These are phyloP conservation scores for Raffaelea albimanens DNA, from an alignment of 2,329 filamentous ascomycete species.

Conservation along the genomic window DNA sequence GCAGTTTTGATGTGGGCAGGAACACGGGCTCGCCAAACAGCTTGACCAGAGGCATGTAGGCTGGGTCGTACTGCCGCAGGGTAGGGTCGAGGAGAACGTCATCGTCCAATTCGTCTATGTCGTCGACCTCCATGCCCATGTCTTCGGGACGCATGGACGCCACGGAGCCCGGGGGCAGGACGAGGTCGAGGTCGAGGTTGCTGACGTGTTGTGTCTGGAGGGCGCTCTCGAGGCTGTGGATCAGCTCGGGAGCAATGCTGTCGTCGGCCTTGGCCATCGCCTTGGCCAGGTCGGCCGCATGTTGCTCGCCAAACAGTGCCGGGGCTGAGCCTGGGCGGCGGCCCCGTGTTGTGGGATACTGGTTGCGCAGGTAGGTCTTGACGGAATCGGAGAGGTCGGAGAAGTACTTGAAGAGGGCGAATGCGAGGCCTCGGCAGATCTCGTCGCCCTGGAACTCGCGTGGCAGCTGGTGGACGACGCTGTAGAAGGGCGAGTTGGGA, in stretches of 20 bases:
- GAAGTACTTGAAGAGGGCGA: slow-evolving; percentile 92
- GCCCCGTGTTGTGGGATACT: slow-evolving; percentile 42
- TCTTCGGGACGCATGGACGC: slow-evolving; percentile 52
- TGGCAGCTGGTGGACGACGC: slow-evolving; percentile 80
- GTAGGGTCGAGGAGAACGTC: slow-evolving; percentile 57
- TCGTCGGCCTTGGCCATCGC: slow-evolving; percentile 78
- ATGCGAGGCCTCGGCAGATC: slow-evolving; percentile 80
- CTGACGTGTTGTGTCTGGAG: slow-evolving; percentile 73
- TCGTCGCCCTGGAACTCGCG: slow-evolving; percentile 95
- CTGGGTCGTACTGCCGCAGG: slow-evolving; percentile 57
- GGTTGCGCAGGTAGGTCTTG: slow-evolving; percentile 58
- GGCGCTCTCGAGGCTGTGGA: slow-evolving; percentile 63
- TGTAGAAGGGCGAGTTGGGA: slow-evolving; percentile 83
- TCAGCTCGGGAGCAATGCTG: slow-evolving; percentile 53
- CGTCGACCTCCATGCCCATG: slow-evolving; percentile 35
- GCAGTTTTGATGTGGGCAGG: slow-evolving; percentile 73
- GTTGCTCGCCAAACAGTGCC: slow-evolving; percentile 76
- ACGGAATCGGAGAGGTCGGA: slow-evolving; percentile 70
- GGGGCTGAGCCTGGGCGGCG: slow-evolving; percentile 55
- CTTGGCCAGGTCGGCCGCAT: slow-evolving; percentile 83
- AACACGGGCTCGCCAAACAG: slow-evolving; percentile 78
- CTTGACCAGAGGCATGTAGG: slow-evolving; percentile 67
- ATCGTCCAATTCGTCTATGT: slow-evolving; percentile 31
- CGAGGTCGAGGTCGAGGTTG: slow-evolving; percentile 80
- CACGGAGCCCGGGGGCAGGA: slow-evolving; percentile 71